Evolutionary conservation across 805 yeast genomes (phyloP).

Genomic region (Zygosaccharomyces pseudorouxii): DNA sequence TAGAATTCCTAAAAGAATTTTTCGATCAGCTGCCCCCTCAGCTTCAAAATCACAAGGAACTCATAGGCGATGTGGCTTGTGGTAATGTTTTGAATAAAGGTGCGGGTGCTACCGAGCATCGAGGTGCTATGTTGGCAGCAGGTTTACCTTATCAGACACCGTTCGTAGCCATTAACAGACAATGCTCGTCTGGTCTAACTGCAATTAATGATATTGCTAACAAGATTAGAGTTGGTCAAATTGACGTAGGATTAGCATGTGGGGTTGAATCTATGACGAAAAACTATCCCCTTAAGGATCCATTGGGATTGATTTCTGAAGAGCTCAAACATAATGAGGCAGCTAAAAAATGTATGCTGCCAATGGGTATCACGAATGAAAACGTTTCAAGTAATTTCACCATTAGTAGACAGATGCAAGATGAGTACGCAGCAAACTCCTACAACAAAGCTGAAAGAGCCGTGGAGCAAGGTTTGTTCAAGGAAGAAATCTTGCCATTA

Average conservation of each 20-base stretch:
- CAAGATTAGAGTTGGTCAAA: slow-evolving; percentile 82
- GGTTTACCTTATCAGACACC: slow-evolving; percentile 82
- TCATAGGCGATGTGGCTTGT: slow-evolving; percentile 79
- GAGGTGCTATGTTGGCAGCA: slow-evolving; percentile 88
- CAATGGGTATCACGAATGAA: slow-evolving; percentile 96
- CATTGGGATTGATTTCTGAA: slow-evolving; percentile 59
- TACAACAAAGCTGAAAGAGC: slow-evolving; percentile 82
- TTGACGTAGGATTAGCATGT: slow-evolving; percentile 82
- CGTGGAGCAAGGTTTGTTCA: slow-evolving; percentile 63
- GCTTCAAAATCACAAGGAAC: slow-evolving; percentile 45
- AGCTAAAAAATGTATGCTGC: slow-evolving; percentile 76
- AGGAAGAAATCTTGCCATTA: slow-evolving; percentile 85
- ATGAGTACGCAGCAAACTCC: slow-evolving; percentile 82
- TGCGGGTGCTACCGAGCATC: slow-evolving; percentile 91
- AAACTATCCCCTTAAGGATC: slow-evolving; percentile 70
- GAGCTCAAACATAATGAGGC: slow-evolving; percentile 41
- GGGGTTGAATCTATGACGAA: slow-evolving; percentile 96
- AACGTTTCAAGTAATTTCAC: slow-evolving; percentile 69
- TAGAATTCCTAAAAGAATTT: slow-evolving; percentile 58
- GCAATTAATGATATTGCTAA: slow-evolving; percentile 87
- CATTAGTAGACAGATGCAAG: slow-evolving; percentile 70
- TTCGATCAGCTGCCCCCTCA: slow-evolving; percentile 44
- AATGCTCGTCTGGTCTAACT: slow-evolving; percentile 91
- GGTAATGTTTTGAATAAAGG: slow-evolving; percentile 92
- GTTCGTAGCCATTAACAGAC: slow-evolving; percentile 82